A percentile compares a stretch with the other conserved stretches of the same genome.
phyloP scores from a whole-genome alignment of 129 eudicot species.

The Glebionis coronaria region DNA sequence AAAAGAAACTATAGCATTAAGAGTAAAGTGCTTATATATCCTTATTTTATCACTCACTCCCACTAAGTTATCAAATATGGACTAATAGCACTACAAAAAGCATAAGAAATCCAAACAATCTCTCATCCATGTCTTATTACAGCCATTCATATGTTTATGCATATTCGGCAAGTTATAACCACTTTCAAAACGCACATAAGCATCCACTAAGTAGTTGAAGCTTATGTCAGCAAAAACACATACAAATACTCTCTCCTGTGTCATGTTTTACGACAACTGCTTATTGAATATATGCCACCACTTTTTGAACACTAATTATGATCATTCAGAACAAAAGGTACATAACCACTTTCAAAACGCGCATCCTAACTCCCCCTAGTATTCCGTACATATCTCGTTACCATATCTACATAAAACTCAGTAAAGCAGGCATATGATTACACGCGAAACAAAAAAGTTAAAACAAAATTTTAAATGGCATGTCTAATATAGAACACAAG shows the following conservation, averaged over 20 bases:
- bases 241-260: not conserved
- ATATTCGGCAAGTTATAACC: too few relatives aligned
- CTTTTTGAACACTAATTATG: not conserved
- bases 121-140: not conserved
- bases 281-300: too few relatives aligned
- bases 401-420: too few relatives aligned
- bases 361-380: not conserved
- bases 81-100: not conserved
- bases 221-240: not conserved
- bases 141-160: too few relatives aligned
- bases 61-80: not conserved
- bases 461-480: not conserved
- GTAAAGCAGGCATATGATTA: not conserved
- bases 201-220: too few relatives aligned
- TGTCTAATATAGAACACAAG: not conserved
- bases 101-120: constrained; percentile 1
- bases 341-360: not conserved
- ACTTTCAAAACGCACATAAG: too few relatives aligned
- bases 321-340: not conserved
- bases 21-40: not conserved
- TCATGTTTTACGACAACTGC: too few relatives aligned
- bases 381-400: too few relatives aligned
- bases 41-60: not conserved
- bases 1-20: not conserved
- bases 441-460: not conserved